A percentile compares a stretch with the other conserved stretches of the same genome.
phyloP scores from a whole-genome alignment of 2,329 filamentous ascomycete genomes.

The Beauveria asiatica region DNA sequence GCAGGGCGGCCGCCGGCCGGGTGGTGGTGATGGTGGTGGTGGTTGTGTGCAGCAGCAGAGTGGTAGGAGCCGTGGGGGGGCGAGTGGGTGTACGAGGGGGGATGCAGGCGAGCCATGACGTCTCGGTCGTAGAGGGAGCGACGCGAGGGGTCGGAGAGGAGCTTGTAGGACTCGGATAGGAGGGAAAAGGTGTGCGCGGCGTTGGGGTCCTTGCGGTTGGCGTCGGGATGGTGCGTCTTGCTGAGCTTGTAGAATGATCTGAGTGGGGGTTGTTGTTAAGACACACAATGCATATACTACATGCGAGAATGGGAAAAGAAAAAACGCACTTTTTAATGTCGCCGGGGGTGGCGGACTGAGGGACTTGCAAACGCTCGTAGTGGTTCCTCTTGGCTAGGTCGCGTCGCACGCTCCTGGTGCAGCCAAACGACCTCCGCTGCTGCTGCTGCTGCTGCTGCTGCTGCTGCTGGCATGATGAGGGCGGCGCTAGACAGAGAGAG shows the following conservation, averaged over 20 bases:
- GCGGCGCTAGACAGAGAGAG: not conserved
- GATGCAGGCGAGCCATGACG: slow-evolving; percentile 39
- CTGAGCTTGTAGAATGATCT: slow-evolving; percentile 84
- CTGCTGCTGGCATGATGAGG: not conserved
- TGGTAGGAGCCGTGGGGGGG: slow-evolving; percentile 39
- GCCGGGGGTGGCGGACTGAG: slow-evolving; percentile 55
- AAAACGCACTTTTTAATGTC: slow-evolving; percentile 73
- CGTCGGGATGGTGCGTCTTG: slow-evolving; percentile 87
- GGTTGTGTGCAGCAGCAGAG: slow-evolving; percentile 35
- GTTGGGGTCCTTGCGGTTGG: slow-evolving; percentile 66
- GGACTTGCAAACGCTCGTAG: slow-evolving; percentile 75
- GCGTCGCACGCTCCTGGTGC: not conserved
- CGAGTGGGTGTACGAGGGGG: slow-evolving; percentile 19
- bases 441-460: slow-evolving; percentile 6
- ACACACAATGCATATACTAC: not conserved
- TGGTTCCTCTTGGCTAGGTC: slow-evolving; percentile 47
- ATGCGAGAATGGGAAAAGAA: not conserved
- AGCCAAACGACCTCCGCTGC: slow-evolving; percentile 20
- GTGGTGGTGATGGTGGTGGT: slow-evolving; percentile 38
- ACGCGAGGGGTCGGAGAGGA: slow-evolving; percentile 64
- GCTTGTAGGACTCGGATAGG: slow-evolving; percentile 75
- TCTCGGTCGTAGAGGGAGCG: slow-evolving; percentile 76
- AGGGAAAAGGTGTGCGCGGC: slow-evolving; percentile 71
- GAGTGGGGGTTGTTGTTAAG: not conserved
- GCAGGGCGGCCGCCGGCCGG: slow-evolving; percentile 70